phyloP scores from a whole-genome alignment of 129 eudicot species.

The Pittosporum tobira region DNA sequence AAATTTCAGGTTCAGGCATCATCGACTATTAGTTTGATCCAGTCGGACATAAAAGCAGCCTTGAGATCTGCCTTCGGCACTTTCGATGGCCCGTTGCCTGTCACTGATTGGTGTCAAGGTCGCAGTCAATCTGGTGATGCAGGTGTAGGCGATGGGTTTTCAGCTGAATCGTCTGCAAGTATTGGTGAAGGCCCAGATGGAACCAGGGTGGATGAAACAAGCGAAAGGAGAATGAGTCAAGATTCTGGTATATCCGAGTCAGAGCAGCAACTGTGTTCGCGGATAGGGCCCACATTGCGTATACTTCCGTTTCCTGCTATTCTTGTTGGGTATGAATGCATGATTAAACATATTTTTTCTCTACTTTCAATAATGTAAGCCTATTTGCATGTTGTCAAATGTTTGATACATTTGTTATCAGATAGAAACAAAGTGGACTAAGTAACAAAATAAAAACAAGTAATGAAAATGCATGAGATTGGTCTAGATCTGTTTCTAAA shows the following conservation, averaged over 20 bases:
- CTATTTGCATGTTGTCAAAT: too few species aligned
- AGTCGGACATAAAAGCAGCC: conserved; percentile 84
- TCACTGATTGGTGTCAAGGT: conserved; percentile 95
- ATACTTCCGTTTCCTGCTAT: conserved; percentile 85
- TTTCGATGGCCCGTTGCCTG: conserved; percentile 87
- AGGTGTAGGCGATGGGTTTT: conserved; percentile 53
- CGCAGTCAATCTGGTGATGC: conserved; percentile 54
- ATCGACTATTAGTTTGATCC: conserved; percentile 73
- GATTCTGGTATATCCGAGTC: conserved; percentile 48
- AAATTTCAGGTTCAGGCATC: conserved; percentile 82
- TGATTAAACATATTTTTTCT: conserved; percentile 2
- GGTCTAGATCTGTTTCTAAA: neutral
- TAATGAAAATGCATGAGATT: neutral
- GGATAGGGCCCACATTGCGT: conserved; percentile 68
- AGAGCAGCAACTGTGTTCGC: conserved; percentile 59
- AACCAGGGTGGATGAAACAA: conserved; percentile 50
- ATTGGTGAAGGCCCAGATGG: conserved; percentile 68
- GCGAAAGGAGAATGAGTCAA: conserved; percentile 42
- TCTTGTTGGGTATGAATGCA: conserved; percentile 82
- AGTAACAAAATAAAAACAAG: neutral
- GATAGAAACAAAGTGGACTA: neutral
- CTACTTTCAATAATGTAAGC: neutral
- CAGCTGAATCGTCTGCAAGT: conserved; percentile 75
- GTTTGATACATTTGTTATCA: too few species aligned
- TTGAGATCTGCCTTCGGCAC: conserved; percentile 84